A percentile compares a stretch with the other conserved stretches of the same genome.
Conservation (phyloP, 306 rosid genomes). For the Nissolia schottii region DNA sequence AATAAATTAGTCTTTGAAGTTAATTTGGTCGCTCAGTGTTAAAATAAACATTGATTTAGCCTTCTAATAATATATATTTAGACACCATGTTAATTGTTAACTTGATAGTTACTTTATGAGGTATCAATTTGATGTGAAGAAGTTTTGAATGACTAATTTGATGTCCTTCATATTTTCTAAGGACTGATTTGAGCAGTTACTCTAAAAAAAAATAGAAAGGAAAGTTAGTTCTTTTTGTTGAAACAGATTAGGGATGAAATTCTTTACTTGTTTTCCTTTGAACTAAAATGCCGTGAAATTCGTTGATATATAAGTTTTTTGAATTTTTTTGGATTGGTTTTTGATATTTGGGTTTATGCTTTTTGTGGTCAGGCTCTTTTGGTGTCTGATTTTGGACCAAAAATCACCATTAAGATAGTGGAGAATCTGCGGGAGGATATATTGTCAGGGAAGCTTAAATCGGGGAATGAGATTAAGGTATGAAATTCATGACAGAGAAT, state of each 20-base stretch:
- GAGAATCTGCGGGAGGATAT: constrained; percentile 83
- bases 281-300: too few species aligned
- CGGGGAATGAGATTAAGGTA: constrained; percentile 94
- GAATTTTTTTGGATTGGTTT: not conserved
- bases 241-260: not conserved
- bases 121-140: not conserved
- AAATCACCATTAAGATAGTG: constrained; percentile 77
- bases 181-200: too few species aligned
- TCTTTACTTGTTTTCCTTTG: too few species aligned
- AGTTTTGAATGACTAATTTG: too few species aligned
- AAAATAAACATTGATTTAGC: not conserved
- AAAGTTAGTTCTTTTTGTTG: too few species aligned
- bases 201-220: too few species aligned
- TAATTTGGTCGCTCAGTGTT: too few species aligned
- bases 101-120: not conserved
- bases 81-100: not conserved
- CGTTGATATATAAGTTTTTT: too few species aligned
- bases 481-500: not conserved
- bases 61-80: too few species aligned
- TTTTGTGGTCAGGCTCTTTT: constrained; percentile 55
- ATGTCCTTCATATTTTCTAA: too few species aligned
- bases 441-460: constrained; percentile 80
- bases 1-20: too few species aligned
- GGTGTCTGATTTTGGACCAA: constrained; percentile 93
- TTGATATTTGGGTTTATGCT: not conserved